phyloP scores from a whole-genome alignment of 2,329 filamentous ascomycete species.

The Zasmidium angulare region DNA sequence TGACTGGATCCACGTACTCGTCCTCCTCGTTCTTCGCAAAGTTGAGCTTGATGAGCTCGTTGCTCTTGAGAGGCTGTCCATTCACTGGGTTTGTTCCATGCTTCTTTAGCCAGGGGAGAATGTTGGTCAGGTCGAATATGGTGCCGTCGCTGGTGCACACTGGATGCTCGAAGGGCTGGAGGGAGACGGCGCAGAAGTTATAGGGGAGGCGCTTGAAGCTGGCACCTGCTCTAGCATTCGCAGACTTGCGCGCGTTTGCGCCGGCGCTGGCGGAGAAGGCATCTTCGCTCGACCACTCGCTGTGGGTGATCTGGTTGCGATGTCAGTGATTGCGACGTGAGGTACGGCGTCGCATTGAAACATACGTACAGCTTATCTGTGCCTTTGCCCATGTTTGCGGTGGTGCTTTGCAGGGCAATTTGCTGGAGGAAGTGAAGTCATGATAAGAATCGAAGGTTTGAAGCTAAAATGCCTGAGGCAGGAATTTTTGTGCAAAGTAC shows the following conservation, averaged over 20 bases:
- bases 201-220: constrained; percentile 88
- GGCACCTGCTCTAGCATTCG: constrained; percentile 53
- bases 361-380: constrained; percentile 43
- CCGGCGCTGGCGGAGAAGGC: constrained; percentile 79
- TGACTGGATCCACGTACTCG: constrained; percentile 93
- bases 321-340: constrained; percentile 5
- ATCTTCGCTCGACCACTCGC: constrained; percentile 92
- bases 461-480: not conserved
- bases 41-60: constrained; percentile 85
- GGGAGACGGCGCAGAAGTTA: constrained; percentile 94
- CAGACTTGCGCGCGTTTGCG: constrained; percentile 60
- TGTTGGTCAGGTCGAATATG: constrained; percentile 94
- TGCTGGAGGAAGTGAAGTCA: not conserved
- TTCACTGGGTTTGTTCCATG: constrained; percentile 89
- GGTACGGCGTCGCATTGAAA: constrained; percentile 19
- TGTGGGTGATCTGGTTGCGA: constrained; percentile 78
- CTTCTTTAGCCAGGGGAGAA: constrained; percentile 90
- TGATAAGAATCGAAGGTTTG: too few species aligned
- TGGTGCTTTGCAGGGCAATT: not conserved
- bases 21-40: constrained; percentile 89
- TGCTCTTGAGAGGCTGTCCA: constrained; percentile 72
- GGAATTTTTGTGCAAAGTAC: too few species aligned
- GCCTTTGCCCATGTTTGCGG: constrained; percentile 28
- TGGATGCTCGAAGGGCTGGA: constrained; percentile 92
- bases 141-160: constrained; percentile 86